These are phyloP conservation scores for Bertia moriformis DNA, from an alignment of 2,329 filamentous ascomycete genomes.

Conservation along the genomic window DNA sequence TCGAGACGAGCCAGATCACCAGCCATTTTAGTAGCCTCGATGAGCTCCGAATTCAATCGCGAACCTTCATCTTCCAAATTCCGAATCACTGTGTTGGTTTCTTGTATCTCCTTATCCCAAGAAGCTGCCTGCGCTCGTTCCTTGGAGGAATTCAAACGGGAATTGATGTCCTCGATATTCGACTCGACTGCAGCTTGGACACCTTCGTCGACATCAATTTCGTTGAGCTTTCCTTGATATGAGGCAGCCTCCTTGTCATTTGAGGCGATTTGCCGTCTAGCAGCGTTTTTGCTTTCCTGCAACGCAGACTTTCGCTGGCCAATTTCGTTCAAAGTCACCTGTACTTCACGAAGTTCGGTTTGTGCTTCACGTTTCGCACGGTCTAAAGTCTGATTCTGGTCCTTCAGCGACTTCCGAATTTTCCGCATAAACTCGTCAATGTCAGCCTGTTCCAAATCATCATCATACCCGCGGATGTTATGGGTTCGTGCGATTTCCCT, in stretches of 20 bases:
- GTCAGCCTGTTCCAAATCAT: slow-evolving; percentile 58
- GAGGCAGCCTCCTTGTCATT: slow-evolving; percentile 58
- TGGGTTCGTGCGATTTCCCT: slow-evolving; percentile 65
- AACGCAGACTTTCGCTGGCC: slow-evolving; percentile 60
- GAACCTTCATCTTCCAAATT: slow-evolving; percentile 59
- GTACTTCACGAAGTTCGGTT: slow-evolving; percentile 61
- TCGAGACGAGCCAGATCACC: slow-evolving; percentile 74
- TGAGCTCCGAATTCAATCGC: slow-evolving; percentile 63
- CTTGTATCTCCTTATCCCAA: slow-evolving; percentile 43
- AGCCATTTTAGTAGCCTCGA: slow-evolving; percentile 68
- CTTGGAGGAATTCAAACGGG: slow-evolving; percentile 15
- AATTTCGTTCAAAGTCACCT: slow-evolving; percentile 56
- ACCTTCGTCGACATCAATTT: slow-evolving; percentile 76
- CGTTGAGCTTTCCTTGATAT: slow-evolving; percentile 54
- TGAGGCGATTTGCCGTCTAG: slow-evolving; percentile 55
- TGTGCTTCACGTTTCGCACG: slow-evolving; percentile 59
- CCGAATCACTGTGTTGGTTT: slow-evolving; percentile 59
- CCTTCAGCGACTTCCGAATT: slow-evolving; percentile 58
- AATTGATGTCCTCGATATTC: slow-evolving; percentile 48
- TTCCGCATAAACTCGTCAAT: slow-evolving; percentile 66
- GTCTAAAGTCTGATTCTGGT: slow-evolving; percentile 69
- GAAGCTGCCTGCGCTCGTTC: slow-evolving; percentile 45
- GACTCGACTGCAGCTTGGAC: slow-evolving; percentile 64
- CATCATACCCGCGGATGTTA: slow-evolving; percentile 72
- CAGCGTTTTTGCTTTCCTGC: slow-evolving; percentile 59